These are phyloP conservation scores for Talaromyces sp. DNA, from an alignment of 2,329 filamentous ascomycete species.

Conservation along the genomic window DNA sequence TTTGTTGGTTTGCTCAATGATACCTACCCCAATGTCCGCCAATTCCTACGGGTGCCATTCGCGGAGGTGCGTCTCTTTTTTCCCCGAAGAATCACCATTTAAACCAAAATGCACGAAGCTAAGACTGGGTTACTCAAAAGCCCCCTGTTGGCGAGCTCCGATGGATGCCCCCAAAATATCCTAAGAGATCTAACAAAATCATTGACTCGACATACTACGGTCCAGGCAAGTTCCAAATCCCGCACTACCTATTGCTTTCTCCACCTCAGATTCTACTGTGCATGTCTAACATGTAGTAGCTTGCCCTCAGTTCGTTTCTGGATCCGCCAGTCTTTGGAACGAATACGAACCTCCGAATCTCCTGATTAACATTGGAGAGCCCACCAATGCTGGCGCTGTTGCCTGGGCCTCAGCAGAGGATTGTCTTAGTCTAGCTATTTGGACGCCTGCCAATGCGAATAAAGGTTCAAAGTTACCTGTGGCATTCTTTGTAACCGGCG, in stretches of 20 bases:
- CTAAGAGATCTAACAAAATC: too few species aligned
- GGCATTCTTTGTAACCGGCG: slow-evolving; percentile 53
- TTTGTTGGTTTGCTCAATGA: neutral
- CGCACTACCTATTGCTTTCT: too few species aligned
- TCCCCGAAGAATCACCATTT: too few species aligned
- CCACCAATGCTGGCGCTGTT: slow-evolving; percentile 8
- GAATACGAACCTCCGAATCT: slow-evolving; percentile 34
- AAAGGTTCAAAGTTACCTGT: slow-evolving; percentile 44
- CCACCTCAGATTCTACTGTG: too few species aligned
- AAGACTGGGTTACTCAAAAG: too few species aligned
- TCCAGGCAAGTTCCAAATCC: too few species aligned
- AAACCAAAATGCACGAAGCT: too few species aligned
- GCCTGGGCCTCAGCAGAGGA: slow-evolving; percentile 40
- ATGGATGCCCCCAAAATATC: too few species aligned
- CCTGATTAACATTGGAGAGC: slow-evolving; percentile 36
- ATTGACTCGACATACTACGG: too few species aligned
- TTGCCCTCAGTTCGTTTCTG: slow-evolving; percentile 41
- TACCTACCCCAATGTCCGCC: neutral
- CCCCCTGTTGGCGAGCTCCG: too few species aligned
- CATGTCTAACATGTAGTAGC: too few species aligned
- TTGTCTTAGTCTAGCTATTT: slow-evolving; percentile 52
- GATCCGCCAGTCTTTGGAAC: slow-evolving; percentile 32
- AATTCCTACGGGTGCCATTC: neutral
- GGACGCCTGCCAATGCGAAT: slow-evolving; percentile 41
- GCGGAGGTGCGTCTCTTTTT: too few species aligned